Evolutionary conservation across 108 stramenopile genomes (phyloP).

Genomic region (Skeletonema marinoi): DNA sequence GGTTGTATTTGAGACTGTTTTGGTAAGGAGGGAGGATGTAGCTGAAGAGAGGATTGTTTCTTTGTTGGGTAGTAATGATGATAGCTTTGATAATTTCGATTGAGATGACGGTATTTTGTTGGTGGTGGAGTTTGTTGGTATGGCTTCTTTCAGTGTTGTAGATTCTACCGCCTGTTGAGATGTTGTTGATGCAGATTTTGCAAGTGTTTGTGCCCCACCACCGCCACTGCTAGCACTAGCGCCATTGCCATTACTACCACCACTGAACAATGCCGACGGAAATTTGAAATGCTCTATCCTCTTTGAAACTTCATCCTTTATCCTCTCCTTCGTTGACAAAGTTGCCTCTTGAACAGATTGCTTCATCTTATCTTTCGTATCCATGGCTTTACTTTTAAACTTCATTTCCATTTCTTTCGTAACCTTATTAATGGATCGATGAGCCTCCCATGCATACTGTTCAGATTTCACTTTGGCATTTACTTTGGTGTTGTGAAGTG

Average conservation of each 20-base stretch:
- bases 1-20: conserved; percentile 9
- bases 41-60: background rate
- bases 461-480: conserved; percentile 1
- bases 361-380: background rate
- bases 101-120: background rate
- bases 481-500: background rate
- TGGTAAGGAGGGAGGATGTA: background rate
- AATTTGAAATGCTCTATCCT: background rate
- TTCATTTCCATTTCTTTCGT: background rate
- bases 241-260: background rate
- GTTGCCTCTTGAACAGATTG: background rate
- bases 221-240: background rate
- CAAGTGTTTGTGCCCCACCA: background rate
- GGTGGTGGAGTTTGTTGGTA: background rate
- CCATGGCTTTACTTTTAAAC: background rate
- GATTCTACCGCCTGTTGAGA: background rate
- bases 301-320: conserved; percentile 12
- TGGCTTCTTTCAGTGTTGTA: background rate
- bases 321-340: background rate
- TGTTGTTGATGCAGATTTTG: background rate
- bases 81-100: background rate
- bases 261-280: background rate
- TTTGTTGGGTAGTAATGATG: background rate
- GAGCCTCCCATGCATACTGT: conserved; percentile 19
- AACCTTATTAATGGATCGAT: background rate